Percentiles rank a stretch among this genome's conserved stretches.
These are phyloP conservation scores for Crucihimalaya himalaica DNA, from an alignment of 345 rosid species.

Conservation along the genomic window DNA sequence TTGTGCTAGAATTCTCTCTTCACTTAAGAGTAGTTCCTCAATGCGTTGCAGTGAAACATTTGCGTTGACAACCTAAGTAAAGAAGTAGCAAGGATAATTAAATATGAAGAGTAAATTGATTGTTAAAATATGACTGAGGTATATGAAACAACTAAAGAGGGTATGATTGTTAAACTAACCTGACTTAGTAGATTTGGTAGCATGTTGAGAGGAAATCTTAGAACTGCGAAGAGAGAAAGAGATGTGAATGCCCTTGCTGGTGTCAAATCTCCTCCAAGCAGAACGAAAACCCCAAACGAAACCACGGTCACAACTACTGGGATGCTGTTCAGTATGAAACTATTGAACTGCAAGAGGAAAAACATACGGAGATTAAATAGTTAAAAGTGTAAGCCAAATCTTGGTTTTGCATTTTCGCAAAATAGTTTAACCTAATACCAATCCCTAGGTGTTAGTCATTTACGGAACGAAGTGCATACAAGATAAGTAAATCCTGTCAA, in stretches of 20 bases:
- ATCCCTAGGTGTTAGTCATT: background rate
- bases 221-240: slow-evolving; percentile 81
- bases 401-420: background rate
- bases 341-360: slow-evolving; percentile 70
- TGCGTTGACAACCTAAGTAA: slow-evolving; percentile 78
- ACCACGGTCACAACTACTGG: slow-evolving; percentile 82
- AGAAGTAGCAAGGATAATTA: slow-evolving; percentile 16
- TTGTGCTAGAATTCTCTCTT: slow-evolving; percentile 72
- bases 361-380: slow-evolving; percentile 13
- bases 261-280: slow-evolving; percentile 93
- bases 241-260: slow-evolving; percentile 98
- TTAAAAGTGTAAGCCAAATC: background rate
- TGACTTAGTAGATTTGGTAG: slow-evolving; percentile 88
- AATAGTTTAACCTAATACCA: background rate
- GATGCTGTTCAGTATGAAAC: slow-evolving; percentile 80
- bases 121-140: background rate
- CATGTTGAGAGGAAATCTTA: slow-evolving; percentile 76
- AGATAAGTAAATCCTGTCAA: slow-evolving; percentile 4
- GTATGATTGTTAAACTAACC: slow-evolving; percentile 45
- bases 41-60: slow-evolving; percentile 87
- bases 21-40: slow-evolving; percentile 80
- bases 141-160: slow-evolving; percentile 4
- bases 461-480: background rate
- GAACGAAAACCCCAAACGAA: slow-evolving; percentile 87
- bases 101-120: slow-evolving; percentile 7